Conservation (phyloP, 257 asterid species). For the Lycium barbarum region DNA sequence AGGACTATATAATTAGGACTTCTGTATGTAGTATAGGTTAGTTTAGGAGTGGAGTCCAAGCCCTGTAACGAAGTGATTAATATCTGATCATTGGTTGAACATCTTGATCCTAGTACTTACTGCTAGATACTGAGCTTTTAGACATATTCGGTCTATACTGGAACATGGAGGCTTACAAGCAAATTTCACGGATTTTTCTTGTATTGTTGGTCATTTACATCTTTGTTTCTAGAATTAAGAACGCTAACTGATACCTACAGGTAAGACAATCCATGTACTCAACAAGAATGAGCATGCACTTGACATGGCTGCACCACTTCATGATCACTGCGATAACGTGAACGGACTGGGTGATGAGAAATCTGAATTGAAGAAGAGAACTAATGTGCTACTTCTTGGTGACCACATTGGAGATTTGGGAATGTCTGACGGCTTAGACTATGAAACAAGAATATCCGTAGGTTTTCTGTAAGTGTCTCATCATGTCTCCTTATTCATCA, state of each 20-base stretch:
- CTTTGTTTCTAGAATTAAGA: not conserved
- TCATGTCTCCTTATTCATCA: not conserved
- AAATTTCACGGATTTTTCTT: not conserved
- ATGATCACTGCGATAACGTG: slow-evolving; percentile 54
- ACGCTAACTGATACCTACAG: slow-evolving; percentile 49
- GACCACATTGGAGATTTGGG: slow-evolving; percentile 96
- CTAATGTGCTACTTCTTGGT: slow-evolving; percentile 90
- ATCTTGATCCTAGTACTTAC: not conserved
- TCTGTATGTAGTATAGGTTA: not conserved
- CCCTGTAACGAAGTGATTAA: not conserved
- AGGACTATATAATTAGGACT: not conserved
- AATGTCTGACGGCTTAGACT: slow-evolving; percentile 92
- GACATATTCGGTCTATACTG: not conserved
- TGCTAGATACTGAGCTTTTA: not conserved
- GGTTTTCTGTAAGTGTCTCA: slow-evolving; percentile 82
- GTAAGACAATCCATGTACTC: slow-evolving; percentile 90
- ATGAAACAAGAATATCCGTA: slow-evolving; percentile 76
- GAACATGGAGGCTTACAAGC: not conserved
- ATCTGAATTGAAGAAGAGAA: slow-evolving; percentile 67
- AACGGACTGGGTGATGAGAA: slow-evolving; percentile 57
- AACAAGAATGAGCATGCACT: slow-evolving; percentile 97
- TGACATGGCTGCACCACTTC: slow-evolving; percentile 89
- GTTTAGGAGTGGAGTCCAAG: not conserved
- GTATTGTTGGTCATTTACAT: not conserved
- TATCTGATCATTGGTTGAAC: not conserved